These are phyloP conservation scores for Didymella lethalis DNA, from an alignment of 2,329 filamentous ascomycete genomes.

Conservation along the genomic window DNA sequence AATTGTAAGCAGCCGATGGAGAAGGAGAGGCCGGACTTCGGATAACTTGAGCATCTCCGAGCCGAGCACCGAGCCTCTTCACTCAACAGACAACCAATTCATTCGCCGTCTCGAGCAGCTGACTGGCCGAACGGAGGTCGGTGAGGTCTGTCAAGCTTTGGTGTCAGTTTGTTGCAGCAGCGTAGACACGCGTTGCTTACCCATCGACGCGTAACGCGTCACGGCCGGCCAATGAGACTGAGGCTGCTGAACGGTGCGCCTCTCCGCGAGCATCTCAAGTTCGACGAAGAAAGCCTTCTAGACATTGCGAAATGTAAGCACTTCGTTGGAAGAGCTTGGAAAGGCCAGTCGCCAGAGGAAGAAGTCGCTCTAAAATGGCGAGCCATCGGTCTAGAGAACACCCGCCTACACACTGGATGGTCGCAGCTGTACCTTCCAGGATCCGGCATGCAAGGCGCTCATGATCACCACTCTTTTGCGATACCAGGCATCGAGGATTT, in stretches of 20 bases:
- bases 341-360: neutral
- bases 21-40: conserved; percentile 8
- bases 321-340: conserved; percentile 33
- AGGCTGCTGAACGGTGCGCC: conserved; percentile 70
- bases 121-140: neutral
- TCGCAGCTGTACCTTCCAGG: conserved; percentile 43
- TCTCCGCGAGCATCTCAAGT: conserved; percentile 60
- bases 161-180: neutral
- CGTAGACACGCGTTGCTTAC: neutral
- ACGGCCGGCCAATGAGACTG: conserved; percentile 48
- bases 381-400: conserved; percentile 23
- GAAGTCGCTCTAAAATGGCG: conserved; percentile 42
- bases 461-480: conserved; percentile 25
- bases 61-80: conserved; percentile 3
- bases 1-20: conserved; percentile 1
- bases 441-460: conserved; percentile 6
- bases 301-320: conserved; percentile 57
- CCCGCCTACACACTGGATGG: conserved; percentile 40
- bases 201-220: conserved; percentile 11
- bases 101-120: neutral
- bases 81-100: neutral
- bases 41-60: conserved; percentile 20
- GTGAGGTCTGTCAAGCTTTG: neutral
- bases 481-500: conserved; percentile 27
- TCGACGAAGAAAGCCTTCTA: conserved; percentile 62